Conservation (phyloP, 2,329 filamentous ascomycete species). For the Beauveria sp. region DNA sequence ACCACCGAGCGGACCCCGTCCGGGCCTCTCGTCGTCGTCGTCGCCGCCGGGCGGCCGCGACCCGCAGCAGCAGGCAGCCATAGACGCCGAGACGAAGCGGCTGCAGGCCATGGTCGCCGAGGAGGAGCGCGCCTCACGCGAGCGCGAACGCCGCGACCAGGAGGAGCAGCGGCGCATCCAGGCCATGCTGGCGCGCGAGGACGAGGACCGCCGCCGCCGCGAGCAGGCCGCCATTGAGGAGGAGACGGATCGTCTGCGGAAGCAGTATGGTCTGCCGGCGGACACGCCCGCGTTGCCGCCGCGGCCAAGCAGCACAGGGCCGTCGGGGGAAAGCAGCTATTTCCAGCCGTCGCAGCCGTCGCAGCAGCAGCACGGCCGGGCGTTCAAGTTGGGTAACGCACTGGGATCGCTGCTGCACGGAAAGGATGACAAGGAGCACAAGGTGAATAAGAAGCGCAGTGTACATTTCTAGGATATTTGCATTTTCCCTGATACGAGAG, state of each 20-base stretch:
- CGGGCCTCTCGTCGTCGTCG: slow-evolving; percentile 34
- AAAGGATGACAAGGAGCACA: slow-evolving; percentile 8
- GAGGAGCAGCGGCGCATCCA: slow-evolving; percentile 50
- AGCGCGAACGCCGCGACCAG: slow-evolving; percentile 48
- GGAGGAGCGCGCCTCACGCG: slow-evolving; percentile 45
- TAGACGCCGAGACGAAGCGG: slow-evolving; percentile 72
- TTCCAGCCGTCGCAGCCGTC: background rate
- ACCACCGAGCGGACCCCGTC: slow-evolving; percentile 30
- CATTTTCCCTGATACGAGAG: background rate
- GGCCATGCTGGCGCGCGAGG: slow-evolving; percentile 59
- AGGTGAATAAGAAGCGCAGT: slow-evolving; percentile 13
- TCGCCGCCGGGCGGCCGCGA: slow-evolving; percentile 16
- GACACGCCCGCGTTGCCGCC: slow-evolving; percentile 6
- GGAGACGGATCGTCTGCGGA: slow-evolving; percentile 75
- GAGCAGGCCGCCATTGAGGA: slow-evolving; percentile 55
- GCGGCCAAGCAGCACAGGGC: slow-evolving; percentile 8
- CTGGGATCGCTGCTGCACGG: slow-evolving; percentile 9
- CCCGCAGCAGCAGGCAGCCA: slow-evolving; percentile 29
- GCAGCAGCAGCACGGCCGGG: slow-evolving; percentile 9
- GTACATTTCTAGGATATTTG: slow-evolving; percentile 5
- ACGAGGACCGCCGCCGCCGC: slow-evolving; percentile 44
- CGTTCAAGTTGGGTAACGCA: slow-evolving; percentile 9
- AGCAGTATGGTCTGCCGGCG: slow-evolving; percentile 51
- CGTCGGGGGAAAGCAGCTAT: background rate
- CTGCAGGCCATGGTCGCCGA: slow-evolving; percentile 48